A percentile compares a stretch with the other conserved stretches of the same genome.
Evolutionary conservation across 306 rosid species (phyloP).

Genomic region (Senna siamea): DNA sequence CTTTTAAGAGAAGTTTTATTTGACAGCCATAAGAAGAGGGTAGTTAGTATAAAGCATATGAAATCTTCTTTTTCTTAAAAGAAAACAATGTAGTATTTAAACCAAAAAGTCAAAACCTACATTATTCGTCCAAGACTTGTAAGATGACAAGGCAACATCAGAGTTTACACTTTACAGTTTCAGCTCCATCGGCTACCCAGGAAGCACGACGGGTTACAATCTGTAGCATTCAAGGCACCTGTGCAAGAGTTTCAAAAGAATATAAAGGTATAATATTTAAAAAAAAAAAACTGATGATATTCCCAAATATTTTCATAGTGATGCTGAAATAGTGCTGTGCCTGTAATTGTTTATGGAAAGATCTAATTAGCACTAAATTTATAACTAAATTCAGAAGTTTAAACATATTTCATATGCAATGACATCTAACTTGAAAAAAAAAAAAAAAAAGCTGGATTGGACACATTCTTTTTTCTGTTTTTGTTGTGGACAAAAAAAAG

Average conservation of each 20-base stretch:
- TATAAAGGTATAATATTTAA: no score
- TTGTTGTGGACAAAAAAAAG: no score
- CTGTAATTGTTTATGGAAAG: no score
- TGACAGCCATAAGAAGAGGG: no score
- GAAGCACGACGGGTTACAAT: neutral
- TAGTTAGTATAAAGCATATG: neutral
- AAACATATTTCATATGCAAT: neutral
- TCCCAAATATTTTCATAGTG: no score
- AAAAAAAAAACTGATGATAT: no score
- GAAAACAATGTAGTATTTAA: no score
- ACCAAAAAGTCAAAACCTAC: neutral
- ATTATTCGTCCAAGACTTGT: neutral
- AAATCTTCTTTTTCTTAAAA: no score
- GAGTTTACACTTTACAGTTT: neutral
- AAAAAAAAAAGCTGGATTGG: neutral
- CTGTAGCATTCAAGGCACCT: neutral
- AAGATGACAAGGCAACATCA: neutral
- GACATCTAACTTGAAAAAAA: neutral
- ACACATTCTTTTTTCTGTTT: no score
- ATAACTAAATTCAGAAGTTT: neutral
- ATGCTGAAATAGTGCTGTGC: no score
- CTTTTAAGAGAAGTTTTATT: no score
- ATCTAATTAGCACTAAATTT: no score
- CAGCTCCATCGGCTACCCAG: neutral
- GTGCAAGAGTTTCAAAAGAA: neutral